Evolutionary conservation across 805 yeast genomes (phyloP), one percentile per base, ranked within the genome.

Genomic region (Metschnikowia bowlesiae): DNA sequence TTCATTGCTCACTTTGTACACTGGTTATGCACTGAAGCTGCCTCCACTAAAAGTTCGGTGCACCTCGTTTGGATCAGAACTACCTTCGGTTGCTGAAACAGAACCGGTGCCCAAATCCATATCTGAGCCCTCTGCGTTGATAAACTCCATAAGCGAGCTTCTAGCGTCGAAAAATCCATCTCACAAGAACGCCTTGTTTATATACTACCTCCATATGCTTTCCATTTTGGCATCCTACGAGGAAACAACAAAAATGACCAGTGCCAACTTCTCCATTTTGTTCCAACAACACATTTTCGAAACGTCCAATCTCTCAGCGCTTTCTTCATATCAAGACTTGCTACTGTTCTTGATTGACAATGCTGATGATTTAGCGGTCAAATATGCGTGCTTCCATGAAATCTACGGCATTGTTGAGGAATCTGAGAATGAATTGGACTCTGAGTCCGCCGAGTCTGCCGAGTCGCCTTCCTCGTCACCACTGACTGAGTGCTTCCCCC

Each of bases 251-350:
- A 64, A 64, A 34, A 68, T 68, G 72, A 50, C 65, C 6, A 49
- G 60, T 11, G 53, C 57, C 33, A 67, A 67, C 48, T 58, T 55
- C 33, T 58, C 71, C 11, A 68, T 67, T 28, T 62, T 68, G 30
- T 68, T 67, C 52, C 70, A 65, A 49, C 72, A 69, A 9, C 65
- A 66, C 47, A 51, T 68, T 16, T 62, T 67, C 39, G 54, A 53
- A 30, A 52, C 59, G n/a, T 28, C 51, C 28, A 45, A 41, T 8
- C 50, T 55, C n/a, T 44, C 51, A 1, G 58, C 52, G 14, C 54
- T 57, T 34, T 47, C 46, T 32, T 42, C 50, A 11, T 52, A 47
- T 26, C 58, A 54, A 39, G 46, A 30, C 8, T 43, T 57, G 18
- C 49, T 55, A 18, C 50, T 53, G 48, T 45, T 57, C 13, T 45